Percentiles rank a stretch among this genome's conserved stretches.
These are phyloP conservation scores for Fusarium pseudocircinatum DNA, from an alignment of 2,329 filamentous ascomycete species.

Conservation along the genomic window DNA sequence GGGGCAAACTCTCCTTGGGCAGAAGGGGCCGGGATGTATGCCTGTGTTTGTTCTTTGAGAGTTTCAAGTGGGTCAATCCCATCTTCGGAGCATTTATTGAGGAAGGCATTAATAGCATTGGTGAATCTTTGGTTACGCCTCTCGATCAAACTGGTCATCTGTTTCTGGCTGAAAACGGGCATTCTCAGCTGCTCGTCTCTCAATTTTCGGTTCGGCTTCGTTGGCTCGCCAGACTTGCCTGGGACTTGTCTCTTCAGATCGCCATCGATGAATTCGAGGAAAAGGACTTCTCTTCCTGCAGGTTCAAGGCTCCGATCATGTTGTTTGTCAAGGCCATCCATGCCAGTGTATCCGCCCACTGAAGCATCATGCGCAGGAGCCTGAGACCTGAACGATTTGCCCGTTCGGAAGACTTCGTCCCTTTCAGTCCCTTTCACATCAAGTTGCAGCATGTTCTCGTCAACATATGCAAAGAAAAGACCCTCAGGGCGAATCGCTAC, in stretches of 20 bases:
- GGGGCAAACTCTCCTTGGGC: conserved; percentile 47
- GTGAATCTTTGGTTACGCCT: conserved; percentile 87
- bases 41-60: conserved; percentile 66
- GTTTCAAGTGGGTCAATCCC: conserved; percentile 72
- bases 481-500: conserved; percentile 79
- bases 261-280: conserved; percentile 93
- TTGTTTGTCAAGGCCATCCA: conserved; percentile 52
- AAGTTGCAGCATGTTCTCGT: conserved; percentile 83
- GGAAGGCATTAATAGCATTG: conserved; percentile 78
- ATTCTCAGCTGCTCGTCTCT: conserved; percentile 85
- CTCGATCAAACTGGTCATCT: conserved; percentile 89
- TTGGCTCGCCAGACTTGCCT: conserved; percentile 75
- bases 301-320: conserved; percentile 10
- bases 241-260: conserved; percentile 85
- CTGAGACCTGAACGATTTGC: conserved; percentile 58
- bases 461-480: conserved; percentile 86
- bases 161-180: conserved; percentile 91
- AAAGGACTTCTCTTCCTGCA: conserved; percentile 73
- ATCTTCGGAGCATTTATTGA: conserved; percentile 76
- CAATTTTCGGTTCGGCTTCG: conserved; percentile 72
- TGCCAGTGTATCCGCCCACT: conserved; percentile 65
- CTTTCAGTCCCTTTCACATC: conserved; percentile 75
- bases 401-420: conserved; percentile 69
- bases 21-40: conserved; percentile 70
- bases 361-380: conserved; percentile 64